These are phyloP conservation scores for Salmacisia buchloeana DNA, from an alignment of 1,284 basidiomycete genomes.

Conservation along the genomic window DNA sequence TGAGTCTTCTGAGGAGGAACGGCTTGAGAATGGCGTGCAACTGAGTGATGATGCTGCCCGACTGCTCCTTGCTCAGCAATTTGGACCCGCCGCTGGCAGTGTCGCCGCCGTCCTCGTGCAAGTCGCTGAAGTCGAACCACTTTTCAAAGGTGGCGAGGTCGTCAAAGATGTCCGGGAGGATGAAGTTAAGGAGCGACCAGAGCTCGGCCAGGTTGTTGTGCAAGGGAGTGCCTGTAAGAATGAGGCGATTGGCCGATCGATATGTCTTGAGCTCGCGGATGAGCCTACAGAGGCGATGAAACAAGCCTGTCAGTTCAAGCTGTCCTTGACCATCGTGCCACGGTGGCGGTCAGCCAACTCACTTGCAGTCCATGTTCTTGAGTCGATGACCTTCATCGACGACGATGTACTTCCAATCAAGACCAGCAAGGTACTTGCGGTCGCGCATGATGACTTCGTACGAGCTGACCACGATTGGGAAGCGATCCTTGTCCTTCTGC, in stretches of 20 bases:
- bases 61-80: conserved; percentile 58
- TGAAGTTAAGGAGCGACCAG: conserved; percentile 88
- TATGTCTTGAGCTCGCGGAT: conserved; percentile 88
- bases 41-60: conserved; percentile 53
- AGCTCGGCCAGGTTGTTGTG: conserved; percentile 90
- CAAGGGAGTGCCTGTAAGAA: conserved; percentile 86
- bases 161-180: conserved; percentile 64
- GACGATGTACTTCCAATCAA: conserved; percentile 70
- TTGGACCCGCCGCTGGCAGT: conserved; percentile 7
- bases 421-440: conserved; percentile 28
- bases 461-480: conserved; percentile 71
- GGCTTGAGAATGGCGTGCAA: conserved; percentile 47
- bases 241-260: conserved; percentile 75
- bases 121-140: conserved; percentile 56
- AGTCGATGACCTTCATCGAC: conserved; percentile 92
- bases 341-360: no score
- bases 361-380: conserved; percentile 87
- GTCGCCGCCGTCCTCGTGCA: conserved; percentile 19
- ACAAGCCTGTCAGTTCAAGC: background rate
- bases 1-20: conserved; percentile 43
- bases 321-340: background rate
- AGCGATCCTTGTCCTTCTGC: conserved; percentile 20
- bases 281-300: no score
- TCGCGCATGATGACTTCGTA: conserved; percentile 79
- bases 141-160: conserved; percentile 84